Evolutionary conservation across 2,329 filamentous ascomycete species (phyloP), one percentile per base, ranked within the genome.

Genomic region (Apiospora saccharicola): DNA sequence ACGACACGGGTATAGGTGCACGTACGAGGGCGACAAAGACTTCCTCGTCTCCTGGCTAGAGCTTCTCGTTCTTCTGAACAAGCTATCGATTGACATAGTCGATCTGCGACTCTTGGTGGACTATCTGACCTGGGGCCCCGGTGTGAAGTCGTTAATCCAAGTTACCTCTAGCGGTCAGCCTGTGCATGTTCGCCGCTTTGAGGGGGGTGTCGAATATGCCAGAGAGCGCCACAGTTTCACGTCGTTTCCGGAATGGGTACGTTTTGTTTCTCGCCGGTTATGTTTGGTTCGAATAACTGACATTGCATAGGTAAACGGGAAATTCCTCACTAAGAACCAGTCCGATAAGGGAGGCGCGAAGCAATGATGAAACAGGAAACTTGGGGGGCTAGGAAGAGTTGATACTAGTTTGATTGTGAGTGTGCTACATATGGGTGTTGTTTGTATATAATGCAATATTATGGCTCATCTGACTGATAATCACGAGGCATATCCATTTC

Each of bases 1-100:
- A 8, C 73, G 61, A 37, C 30, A 75, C 22, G 71, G 72, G 12
- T 75, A 75, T 37, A 37, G 14, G 4, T 75, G 72, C 46, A 70
- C 69, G 4, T 67, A 71, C 67, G 71, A 70, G 22, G 41, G 46
- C 22, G 72, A 74, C 26, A 34, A 41, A 16, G 72, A 73, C n/a
- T 74, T 71, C 30, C 49, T 74, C 19, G 69, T 61, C 34, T 26
- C 61, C 41, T 74, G 70, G 71, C 71, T 75, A 1, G 72, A 72
- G 41, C 16, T 67, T 6, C 53, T 74, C 5, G 24, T 74, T 4
- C 64, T 74, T 37, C 72, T 85, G 13, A 57, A 6, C 4, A 30
- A 30, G 10, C 51, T 26, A 12, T 5, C 26, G 24, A 19, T 57
- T 1, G 26, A 57, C 3, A 7, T 57, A 0, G 4, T 16, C 7